Base-by-base conservation (phyloP, 108 stramenopile genomes). In the Cyclotella choctawhatcheeana region DNA sequence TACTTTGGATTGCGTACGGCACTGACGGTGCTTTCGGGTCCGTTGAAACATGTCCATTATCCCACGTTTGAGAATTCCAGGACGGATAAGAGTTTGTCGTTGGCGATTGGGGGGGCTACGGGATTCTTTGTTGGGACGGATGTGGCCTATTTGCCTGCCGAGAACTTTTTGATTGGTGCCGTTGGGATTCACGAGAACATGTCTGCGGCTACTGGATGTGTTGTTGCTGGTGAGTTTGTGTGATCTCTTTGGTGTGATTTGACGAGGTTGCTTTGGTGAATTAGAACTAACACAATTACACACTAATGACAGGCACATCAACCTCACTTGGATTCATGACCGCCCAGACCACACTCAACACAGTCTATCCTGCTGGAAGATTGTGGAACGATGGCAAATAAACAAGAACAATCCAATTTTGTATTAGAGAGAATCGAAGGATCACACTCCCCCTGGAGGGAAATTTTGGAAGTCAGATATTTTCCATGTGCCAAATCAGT, bases 41-140 rank as follows among this genome's bases (percentile, higher is more conserved):
- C 60, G 29, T 58, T 88, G 55, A 25, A 54, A 14, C 54, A 85
- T 75, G 77, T 93, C 34, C 67, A 88, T 14, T 86, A 85, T 44
- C 88, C 89, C 3, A 88, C 89, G 13, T 88, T 78, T 55, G 87
- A 84, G 48, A 93, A 93, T 77, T 72, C 71, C 47, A 80, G 65
- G 67, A 80, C 62, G 12, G 92, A 93, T 64, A 86, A 79, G 62
- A 79, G 75, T 47, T 71, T 93, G n/a, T 79, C 77, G 0, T 55
- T 73, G 44, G 88, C 77, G 52, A 93, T 93, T 67, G 92, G 92
- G 44, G 89, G 88, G 10, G 92, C 92, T n/a, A 90, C 92, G 6
- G 89, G 85, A 22, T 89, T 89, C 77, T 93, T 93, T 63, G 92
- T 93, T 17, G 92, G 92, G 10, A 93, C 92, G 1, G 92, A 93